These are phyloP conservation scores for Trichomonascaceae sp. DNA, from an alignment of 1,139 yeast species.

Conservation along the genomic window DNA sequence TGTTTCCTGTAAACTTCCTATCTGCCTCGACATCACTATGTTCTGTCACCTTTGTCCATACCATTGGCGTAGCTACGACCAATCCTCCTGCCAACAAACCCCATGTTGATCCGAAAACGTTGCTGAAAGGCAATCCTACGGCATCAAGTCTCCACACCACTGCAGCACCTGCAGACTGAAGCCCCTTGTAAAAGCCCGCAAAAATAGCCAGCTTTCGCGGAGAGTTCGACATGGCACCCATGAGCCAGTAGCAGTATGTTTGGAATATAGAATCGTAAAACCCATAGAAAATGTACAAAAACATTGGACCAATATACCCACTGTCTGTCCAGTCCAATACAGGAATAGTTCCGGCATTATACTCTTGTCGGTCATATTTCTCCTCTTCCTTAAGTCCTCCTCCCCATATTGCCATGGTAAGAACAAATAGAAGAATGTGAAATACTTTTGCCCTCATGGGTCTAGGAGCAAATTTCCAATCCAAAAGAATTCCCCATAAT, in stretches of 20 bases:
- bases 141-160: slow-evolving; percentile 54
- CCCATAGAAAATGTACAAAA: slow-evolving; percentile 57
- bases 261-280: slow-evolving; percentile 54
- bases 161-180: slow-evolving; percentile 57
- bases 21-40: slow-evolving; percentile 16
- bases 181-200: slow-evolving; percentile 49
- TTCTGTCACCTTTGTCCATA: slow-evolving; percentile 31
- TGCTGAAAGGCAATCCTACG: slow-evolving; percentile 36
- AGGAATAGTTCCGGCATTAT: neutral
- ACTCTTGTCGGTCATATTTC: slow-evolving; percentile 32
- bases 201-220: slow-evolving; percentile 9
- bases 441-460: slow-evolving; percentile 43
- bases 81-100: slow-evolving; percentile 45
- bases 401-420: slow-evolving; percentile 50
- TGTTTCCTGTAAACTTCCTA: slow-evolving; percentile 17
- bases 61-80: slow-evolving; percentile 35
- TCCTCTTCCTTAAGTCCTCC: slow-evolving; percentile 51
- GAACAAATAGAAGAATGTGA: slow-evolving; percentile 37
- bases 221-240: slow-evolving; percentile 11
- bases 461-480: slow-evolving; percentile 39
- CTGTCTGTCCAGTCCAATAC: slow-evolving; percentile 15
- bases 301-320: slow-evolving; percentile 54
- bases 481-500: slow-evolving; percentile 42
- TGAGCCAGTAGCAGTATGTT: slow-evolving; percentile 31
- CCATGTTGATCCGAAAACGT: slow-evolving; percentile 49